Evolutionary conservation across 2,329 filamentous ascomycete genomes (phyloP), one percentile per base, ranked within the genome.

Genomic region (Magnaporthiopsis poae): DNA sequence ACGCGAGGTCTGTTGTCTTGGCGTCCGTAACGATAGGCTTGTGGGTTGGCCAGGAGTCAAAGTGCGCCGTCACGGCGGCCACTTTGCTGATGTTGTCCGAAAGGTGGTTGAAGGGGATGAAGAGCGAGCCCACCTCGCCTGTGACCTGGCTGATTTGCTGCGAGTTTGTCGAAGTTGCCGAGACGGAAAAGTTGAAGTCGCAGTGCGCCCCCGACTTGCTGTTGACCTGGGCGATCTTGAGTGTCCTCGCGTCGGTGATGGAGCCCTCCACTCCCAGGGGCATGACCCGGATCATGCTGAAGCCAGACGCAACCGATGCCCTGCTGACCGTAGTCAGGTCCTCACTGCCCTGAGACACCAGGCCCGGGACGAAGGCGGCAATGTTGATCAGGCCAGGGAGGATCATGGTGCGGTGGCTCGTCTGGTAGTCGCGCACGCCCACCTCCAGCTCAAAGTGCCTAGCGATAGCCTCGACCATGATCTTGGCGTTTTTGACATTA

Each of bases 401-500:
- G 61, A 88, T 82, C 62, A 91, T 80, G 3, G 89, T 90, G 70
- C 87, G 85, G 76, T 93, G 90, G 79, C 95, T 97, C 62, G 92
- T 94, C 81, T 96, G 92, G 79, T 89, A 96, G 79, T 99, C 95
- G 67, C 93, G 87, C 70, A 88, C 89, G 74, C 87, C 86, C 67
- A 99, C 87, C 56, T 91, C 88, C 66, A 99, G 84, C 71, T 93
- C 88, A 75, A 92, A 96, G 76, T 96, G 90, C 68, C 94, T 88
- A 67, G 92, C 88, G 70, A 99, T 91, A 29, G 94, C 95, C 80
- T 99, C 95, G 65, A 99, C 89, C 65, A 99, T 80, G 68, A 99
- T 91, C 84, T 98, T 99, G 68, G 95, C 95, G 75, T 97, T 98
- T 86, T 99, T 99, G 77, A 99, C 95, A 73, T 99, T 99, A 66